Evolutionary conservation across 225 moss, liverwort and hornwort species (phyloP), one percentile per base, ranked within the genome.

Genomic region (Pseudoscleropodium purum): DNA sequence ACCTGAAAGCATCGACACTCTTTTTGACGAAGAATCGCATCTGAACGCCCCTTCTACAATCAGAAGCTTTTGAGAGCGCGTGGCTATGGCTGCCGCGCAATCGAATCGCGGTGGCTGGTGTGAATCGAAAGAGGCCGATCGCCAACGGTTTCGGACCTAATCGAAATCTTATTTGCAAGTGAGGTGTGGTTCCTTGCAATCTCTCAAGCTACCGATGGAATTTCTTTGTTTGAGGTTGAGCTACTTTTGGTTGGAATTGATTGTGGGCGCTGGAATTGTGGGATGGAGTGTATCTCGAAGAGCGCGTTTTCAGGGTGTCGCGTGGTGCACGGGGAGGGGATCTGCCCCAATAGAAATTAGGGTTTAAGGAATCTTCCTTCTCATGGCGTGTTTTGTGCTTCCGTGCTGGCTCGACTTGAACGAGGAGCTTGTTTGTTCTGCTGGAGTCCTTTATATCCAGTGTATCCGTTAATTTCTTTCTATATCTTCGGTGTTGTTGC

Each of bases 311-410:
- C 41, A 68, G 91, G 47, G 81, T 86, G 78, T 87, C 72, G 72
- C 89, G 78, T 78, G 89, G 19, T 79, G 91, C 87, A 84, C 84
- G 87, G 26, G 84, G 74, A 66, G 43, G 80, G 84, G 18, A 69
- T 83, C 69, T 83, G 61, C 18, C 84, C 23, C 37, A 54, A 52
- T 79, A 29, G 81, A 66, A 66, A 76, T 90, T 90, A 85, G 80
- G 90, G 92, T 90, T 92, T 90, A 90, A 90, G 85, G 92, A 87
- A 92, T 92, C 90, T 89, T 64, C 80, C 85, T 23, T 43, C n/a
- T 39, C n/a, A 66, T 47, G 75, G 86, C 68, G 75, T 89, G 84
- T 60, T 89, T 78, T 60, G 84, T 37, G 67, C 69, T 15, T 39
- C 29, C 56, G 26, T 69, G 69, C 56, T 69, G 84, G 56, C 56